Percentiles rank a stretch among this genome's conserved stretches.
Evolutionary conservation across 1,284 basidiomycete species (phyloP).

Genomic region (Cryptococcus neoformans): DNA sequence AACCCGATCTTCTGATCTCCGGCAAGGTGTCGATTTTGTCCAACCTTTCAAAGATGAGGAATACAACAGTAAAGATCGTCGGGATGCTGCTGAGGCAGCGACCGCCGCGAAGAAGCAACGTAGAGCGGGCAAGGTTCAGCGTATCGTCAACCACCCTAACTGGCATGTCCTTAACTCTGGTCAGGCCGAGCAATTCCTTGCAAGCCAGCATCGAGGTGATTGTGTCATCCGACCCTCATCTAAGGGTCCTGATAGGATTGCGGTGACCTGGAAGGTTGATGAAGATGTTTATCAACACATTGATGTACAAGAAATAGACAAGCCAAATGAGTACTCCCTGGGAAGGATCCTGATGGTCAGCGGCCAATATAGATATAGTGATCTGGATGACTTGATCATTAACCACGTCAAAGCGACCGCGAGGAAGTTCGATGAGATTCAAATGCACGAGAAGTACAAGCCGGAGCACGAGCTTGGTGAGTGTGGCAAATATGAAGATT

Average conservation of each 20-base stretch:
- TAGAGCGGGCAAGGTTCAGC: slow-evolving; percentile 69
- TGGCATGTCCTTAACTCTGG: slow-evolving; percentile 94
- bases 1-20: slow-evolving; percentile 66
- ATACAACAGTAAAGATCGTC: slow-evolving; percentile 46
- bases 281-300: slow-evolving; percentile 97
- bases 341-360: slow-evolving; percentile 74
- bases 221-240: slow-evolving; percentile 96
- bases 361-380: slow-evolving; percentile 78
- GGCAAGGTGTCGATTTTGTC: slow-evolving; percentile 36
- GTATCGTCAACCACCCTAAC: slow-evolving; percentile 97
- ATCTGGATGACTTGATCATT: slow-evolving; percentile 96
- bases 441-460: slow-evolving; percentile 94
- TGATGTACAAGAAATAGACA: slow-evolving; percentile 80
- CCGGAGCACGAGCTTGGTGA: slow-evolving; percentile 84
- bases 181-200: slow-evolving; percentile 86
- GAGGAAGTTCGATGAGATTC: slow-evolving; percentile 89
- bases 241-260: slow-evolving; percentile 88
- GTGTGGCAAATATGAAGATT: slow-evolving; percentile 42
- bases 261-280: slow-evolving; percentile 99
- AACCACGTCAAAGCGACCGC: slow-evolving; percentile 96
- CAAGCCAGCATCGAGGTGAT: slow-evolving; percentile 87
- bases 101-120: slow-evolving; percentile 76
- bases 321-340: slow-evolving; percentile 65
- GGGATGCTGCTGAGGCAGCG: slow-evolving; percentile 67
- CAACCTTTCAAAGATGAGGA: slow-evolving; percentile 39